Conservation (phyloP, 257 asterid genomes). For the Thymus quinquecostatus region DNA sequence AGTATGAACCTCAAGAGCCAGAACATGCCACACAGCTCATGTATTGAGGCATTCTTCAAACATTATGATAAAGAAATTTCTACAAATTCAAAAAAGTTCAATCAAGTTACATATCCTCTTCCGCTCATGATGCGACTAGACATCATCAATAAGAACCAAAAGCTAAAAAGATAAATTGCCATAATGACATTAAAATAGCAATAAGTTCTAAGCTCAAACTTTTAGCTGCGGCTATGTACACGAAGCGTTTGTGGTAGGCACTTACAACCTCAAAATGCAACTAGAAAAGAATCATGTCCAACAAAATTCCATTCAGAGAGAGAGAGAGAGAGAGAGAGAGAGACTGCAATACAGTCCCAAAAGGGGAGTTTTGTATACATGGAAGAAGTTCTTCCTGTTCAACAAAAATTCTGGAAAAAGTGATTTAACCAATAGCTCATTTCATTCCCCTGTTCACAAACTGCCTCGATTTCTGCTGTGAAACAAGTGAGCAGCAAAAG, state of each 20-base stretch:
- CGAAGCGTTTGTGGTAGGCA: neutral
- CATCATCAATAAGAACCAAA: neutral
- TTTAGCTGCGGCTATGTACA: neutral
- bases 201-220: neutral
- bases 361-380: too few relatives aligned
- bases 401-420: too few relatives aligned
- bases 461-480: too few relatives aligned
- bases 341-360: neutral
- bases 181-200: too few relatives aligned
- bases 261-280: neutral
- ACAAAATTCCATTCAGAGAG: too few relatives aligned
- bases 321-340: too few relatives aligned
- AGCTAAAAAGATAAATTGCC: neutral
- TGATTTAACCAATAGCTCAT: too few relatives aligned
- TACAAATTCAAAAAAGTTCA: neutral
- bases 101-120: neutral
- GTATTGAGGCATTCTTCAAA: neutral
- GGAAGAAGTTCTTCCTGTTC: neutral
- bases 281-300: neutral
- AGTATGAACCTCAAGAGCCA: neutral
- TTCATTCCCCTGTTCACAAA: too few relatives aligned
- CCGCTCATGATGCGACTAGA: neutral
- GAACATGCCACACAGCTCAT: neutral
- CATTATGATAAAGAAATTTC: neutral
- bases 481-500: too few relatives aligned